A percentile compares a stretch with the other conserved stretches of the same genome.
Conservation (phyloP, 225 moss, liverwort and hornwort species). For the Pseudisothecium myosuroides region DNA sequence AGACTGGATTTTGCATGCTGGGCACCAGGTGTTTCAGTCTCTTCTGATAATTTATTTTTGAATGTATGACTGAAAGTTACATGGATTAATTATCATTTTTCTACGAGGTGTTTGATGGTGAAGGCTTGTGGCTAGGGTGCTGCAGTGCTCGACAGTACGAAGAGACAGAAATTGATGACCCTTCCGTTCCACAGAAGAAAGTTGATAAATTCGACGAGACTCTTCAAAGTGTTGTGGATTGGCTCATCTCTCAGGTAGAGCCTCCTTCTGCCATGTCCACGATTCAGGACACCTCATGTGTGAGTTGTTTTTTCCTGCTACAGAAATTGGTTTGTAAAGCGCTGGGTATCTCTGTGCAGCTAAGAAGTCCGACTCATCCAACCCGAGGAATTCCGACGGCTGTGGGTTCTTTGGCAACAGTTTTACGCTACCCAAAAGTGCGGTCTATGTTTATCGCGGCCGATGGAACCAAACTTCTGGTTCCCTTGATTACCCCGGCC, state of each 20-base stretch:
- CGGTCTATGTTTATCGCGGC: slow-evolving; percentile 67
- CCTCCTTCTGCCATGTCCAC: not conserved
- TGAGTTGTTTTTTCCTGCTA: not conserved
- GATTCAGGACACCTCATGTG: not conserved
- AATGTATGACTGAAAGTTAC: not conserved
- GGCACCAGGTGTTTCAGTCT: not conserved
- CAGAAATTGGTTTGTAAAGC: not conserved
- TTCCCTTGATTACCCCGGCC: slow-evolving; percentile 54
- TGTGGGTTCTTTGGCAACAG: slow-evolving; percentile 79
- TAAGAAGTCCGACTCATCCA: slow-evolving; percentile 63
- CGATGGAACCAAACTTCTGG: slow-evolving; percentile 55
- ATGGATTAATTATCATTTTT: not conserved
- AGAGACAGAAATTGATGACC: slow-evolving; percentile 25
- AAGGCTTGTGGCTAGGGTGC: slow-evolving; percentile 24
- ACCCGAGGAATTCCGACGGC: slow-evolving; percentile 66
- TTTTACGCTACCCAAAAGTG: slow-evolving; percentile 68
- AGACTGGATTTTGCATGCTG: not conserved
- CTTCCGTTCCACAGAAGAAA: slow-evolving; percentile 35
- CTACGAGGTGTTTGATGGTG: slow-evolving; percentile 4
- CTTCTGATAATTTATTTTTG: not conserved
- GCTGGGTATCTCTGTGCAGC: slow-evolving; percentile 20
- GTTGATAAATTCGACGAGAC: slow-evolving; percentile 44
- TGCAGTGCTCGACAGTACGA: slow-evolving; percentile 76
- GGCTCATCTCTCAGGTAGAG: slow-evolving; percentile 71
- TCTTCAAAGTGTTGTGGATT: slow-evolving; percentile 58